These are phyloP conservation scores for Nepenthes alata DNA, from an alignment of 179 eudicot genomes.

Conservation along the genomic window DNA sequence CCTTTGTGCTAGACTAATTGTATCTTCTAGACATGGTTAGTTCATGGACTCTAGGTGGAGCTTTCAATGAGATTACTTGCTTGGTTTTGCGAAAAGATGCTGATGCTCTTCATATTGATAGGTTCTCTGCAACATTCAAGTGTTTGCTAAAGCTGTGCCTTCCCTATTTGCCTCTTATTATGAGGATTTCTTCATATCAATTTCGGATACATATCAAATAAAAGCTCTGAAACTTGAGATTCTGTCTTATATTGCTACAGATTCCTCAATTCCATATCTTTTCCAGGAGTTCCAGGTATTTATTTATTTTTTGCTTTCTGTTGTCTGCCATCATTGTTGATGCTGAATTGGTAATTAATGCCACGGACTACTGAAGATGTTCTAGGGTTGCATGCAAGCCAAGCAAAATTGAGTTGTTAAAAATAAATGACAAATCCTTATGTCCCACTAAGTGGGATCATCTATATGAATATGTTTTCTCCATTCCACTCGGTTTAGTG, in stretches of 20 bases:
- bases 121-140: constrained; percentile 94
- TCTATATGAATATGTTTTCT: too few species aligned
- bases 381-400: too few species aligned
- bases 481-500: too few species aligned
- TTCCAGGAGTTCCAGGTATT: constrained; percentile 90
- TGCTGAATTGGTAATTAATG: too few species aligned
- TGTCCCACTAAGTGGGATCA: too few species aligned
- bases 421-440: too few species aligned
- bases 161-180: constrained; percentile 56
- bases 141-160: constrained; percentile 91
- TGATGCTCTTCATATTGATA: constrained; percentile 14
- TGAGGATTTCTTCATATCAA: constrained; percentile 78
- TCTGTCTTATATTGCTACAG: constrained; percentile 68
- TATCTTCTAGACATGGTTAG: too few species aligned
- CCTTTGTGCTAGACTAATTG: too few species aligned
- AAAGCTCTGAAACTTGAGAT: constrained; percentile 90
- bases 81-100: constrained; percentile 5
- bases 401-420: too few species aligned
- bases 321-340: background rate
- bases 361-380: too few species aligned
- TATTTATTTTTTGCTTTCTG: background rate
- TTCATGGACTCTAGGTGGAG: background rate
- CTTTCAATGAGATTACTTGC: constrained; percentile 1
- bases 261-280: constrained; percentile 58
- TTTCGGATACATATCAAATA: constrained; percentile 68